These are phyloP conservation scores for Penicillium ucsense DNA, from an alignment of 495 filamentous ascomycete genomes.

Conservation along the genomic window DNA sequence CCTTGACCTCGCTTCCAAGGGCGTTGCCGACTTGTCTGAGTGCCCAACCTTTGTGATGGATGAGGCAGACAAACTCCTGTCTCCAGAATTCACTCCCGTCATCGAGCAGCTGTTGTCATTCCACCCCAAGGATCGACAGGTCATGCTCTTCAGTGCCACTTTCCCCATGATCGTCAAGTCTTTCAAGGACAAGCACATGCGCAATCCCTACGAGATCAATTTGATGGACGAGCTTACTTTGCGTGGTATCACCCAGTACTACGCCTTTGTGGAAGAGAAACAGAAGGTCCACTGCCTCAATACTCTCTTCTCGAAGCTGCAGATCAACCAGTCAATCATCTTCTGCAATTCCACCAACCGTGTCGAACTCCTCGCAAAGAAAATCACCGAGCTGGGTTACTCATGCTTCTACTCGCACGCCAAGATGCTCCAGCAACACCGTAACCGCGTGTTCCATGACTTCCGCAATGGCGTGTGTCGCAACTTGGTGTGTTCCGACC, in stretches of 20 bases:
- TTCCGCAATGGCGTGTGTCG: constrained; percentile 96
- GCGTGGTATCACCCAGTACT: constrained; percentile 96
- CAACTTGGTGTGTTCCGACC: constrained; percentile 95
- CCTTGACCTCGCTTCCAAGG: constrained; percentile 87
- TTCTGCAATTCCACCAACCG: constrained; percentile 99
- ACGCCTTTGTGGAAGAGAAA: constrained; percentile 98
- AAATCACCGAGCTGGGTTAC: constrained; percentile 97
- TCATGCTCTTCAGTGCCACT: constrained; percentile 98
- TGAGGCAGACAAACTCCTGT: constrained; percentile 94
- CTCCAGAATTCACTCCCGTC: constrained; percentile 90
- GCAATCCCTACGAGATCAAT: constrained; percentile 93
- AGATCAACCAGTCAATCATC: constrained; percentile 99
- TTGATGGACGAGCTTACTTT: constrained; percentile 99
- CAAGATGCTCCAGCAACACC: constrained; percentile 93
- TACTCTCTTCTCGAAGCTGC: constrained; percentile 95
- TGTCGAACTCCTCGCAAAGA: constrained; percentile 94
- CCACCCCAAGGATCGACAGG: constrained; percentile 90
- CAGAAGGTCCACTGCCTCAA: constrained; percentile 99
- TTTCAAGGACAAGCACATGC: constrained; percentile 98
- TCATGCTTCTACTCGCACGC: constrained; percentile 99
- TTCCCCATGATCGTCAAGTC: constrained; percentile 93
- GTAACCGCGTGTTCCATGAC: constrained; percentile 98
- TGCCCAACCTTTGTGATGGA: constrained; percentile 99
- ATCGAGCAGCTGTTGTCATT: constrained; percentile 91
- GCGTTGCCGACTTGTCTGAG: constrained; percentile 89